Base-by-base conservation (phyloP, 768 basidiomycete genomes). In the Auricularia auricula-judae region DNA sequence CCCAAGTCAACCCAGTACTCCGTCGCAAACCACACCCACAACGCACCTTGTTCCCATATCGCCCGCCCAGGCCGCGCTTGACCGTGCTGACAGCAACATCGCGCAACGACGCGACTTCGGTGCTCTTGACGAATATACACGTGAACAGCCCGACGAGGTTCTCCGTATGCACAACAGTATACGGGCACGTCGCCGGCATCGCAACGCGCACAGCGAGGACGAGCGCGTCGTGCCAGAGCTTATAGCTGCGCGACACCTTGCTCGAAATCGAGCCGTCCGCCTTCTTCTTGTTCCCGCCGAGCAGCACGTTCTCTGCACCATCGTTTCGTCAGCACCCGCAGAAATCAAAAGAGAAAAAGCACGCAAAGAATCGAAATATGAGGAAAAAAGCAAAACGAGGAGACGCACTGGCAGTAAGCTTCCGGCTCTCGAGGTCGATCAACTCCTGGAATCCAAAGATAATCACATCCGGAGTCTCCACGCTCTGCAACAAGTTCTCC, bases 391-490 rank as follows among this genome's bases (percentile, higher is more conserved):
- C 16, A 51, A 29, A 14, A 7, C 2, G 14, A 4, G 11, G 3
- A 3, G 10, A 76, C 79, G 64, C 61, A 81, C 80, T 82, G 8
- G 96, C 96, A 1, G 89, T 87, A 79, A 98, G 86, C 76, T 87
- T 93, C 66, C 92, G 86, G 67, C 85, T 87, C 69, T 97, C 94
- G n/a, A 99, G 83, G 72, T 97, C 93, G 66, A 99, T 92, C 44
- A 98, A 83, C 75, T 98, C 96, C 74, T 99, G 96, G 74, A 98
- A 89, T 1, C 94, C 94, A 69, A 99, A 96, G 3, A 86, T 83
- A 67, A 99, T 88, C 69, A 98, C 87, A 67, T 98, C 95, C 2
- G 96, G 91, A 11, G 75, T 69, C 12, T 90, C 85, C 43, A 88
- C 85, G 69, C 86, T 89, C 3, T 74, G 78, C 11, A 98, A 78